Evolutionary conservation across 2,329 filamentous ascomycete species (phyloP).

Genomic region (Alternaria novae-zelandiae): DNA sequence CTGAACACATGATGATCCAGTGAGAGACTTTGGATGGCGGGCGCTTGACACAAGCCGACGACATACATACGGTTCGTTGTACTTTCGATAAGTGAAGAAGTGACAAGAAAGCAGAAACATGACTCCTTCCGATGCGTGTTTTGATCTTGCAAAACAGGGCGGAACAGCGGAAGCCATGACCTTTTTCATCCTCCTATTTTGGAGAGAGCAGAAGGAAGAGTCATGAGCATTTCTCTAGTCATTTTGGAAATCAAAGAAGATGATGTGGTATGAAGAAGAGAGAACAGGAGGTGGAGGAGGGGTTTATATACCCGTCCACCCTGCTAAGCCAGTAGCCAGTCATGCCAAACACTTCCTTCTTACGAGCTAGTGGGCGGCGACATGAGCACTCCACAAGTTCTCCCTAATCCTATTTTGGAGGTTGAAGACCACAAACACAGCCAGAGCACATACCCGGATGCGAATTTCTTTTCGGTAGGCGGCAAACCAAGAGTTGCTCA

Average conservation of each 20-base stretch:
- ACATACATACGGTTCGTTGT: too few species aligned
- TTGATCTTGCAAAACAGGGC: background rate
- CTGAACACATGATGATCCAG: too few species aligned
- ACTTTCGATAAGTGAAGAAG: too few species aligned
- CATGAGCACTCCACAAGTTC: background rate
- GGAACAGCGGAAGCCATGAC: background rate
- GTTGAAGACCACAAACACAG: too few species aligned
- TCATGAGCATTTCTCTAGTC: too few species aligned
- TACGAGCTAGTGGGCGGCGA: background rate
- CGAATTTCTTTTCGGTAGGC: background rate
- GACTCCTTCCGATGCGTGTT: too few species aligned
- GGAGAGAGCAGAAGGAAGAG: background rate
- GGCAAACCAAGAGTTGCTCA: background rate
- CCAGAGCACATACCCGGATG: too few species aligned
- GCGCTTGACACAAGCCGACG: too few species aligned
- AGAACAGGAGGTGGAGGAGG: fast-evolving
- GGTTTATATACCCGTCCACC: background rate
- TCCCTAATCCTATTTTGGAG: too few species aligned
- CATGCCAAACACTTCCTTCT: background rate
- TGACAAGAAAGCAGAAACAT: too few species aligned
- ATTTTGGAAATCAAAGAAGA: background rate
- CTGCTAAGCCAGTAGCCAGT: background rate
- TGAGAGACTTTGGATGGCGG: too few species aligned
- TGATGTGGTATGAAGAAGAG: background rate
- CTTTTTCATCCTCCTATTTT: too few species aligned